These are phyloP conservation scores for Aspergillus campestris DNA, from an alignment of 495 filamentous ascomycete species.

Conservation along the genomic window DNA sequence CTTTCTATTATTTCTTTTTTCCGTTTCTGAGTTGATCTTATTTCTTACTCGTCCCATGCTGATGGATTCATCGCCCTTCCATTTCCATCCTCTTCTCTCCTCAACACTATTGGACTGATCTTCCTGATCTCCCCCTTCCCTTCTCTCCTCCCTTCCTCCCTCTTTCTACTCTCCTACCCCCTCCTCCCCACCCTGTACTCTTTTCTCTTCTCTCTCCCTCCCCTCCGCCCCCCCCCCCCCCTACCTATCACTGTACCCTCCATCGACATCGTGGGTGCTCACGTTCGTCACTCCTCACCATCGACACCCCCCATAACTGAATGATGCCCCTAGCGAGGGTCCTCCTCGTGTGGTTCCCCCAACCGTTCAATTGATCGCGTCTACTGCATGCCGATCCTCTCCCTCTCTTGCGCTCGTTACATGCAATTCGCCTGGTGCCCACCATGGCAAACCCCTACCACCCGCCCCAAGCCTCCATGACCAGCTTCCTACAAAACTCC, in stretches of 20 bases:
- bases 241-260: background rate
- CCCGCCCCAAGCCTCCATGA: conserved; percentile 26
- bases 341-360: conserved; percentile 6
- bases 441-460: conserved; percentile 31
- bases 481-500: conserved; percentile 14
- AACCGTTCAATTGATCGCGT: conserved; percentile 10
- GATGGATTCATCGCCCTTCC: background rate
- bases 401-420: conserved; percentile 10
- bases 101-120: background rate
- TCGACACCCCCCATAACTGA: background rate
- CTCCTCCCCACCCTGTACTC: background rate
- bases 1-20: background rate
- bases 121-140: conserved; percentile 1
- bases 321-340: conserved; percentile 12
- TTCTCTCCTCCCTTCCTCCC: background rate
- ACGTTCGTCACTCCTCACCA: background rate
- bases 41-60: background rate
- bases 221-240: background rate
- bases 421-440: conserved; percentile 8
- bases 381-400: conserved; percentile 1
- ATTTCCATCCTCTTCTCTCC: background rate
- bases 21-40: too few species aligned
- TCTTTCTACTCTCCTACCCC: conserved; percentile 1
- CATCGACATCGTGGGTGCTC: conserved; percentile 3
- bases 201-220: background rate